These are phyloP conservation scores for Phanerochaete carnosa DNA, from an alignment of 768 basidiomycete species.

Conservation along the genomic window DNA sequence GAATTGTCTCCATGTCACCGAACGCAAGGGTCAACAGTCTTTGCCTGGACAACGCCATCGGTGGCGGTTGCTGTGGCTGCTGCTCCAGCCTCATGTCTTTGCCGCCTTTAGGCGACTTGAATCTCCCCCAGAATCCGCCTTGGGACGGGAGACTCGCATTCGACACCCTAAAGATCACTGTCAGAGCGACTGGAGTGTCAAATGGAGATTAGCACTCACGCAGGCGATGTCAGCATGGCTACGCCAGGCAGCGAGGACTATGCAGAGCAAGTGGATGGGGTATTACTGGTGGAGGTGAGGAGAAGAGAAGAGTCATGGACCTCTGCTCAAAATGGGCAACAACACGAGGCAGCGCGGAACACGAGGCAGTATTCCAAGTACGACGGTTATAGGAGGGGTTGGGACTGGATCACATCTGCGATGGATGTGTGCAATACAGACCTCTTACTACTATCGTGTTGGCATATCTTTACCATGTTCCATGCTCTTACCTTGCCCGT, in stretches of 20 bases:
- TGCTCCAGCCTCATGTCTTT: constrained; percentile 62
- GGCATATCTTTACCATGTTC: background rate
- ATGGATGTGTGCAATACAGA: background rate
- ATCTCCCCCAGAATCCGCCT: constrained; percentile 54
- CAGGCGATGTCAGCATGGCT: constrained; percentile 77
- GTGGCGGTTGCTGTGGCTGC: constrained; percentile 31
- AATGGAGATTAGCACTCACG: constrained; percentile 30
- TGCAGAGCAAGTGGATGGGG: constrained; percentile 1
- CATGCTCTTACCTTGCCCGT: background rate
- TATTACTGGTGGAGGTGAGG: constrained; percentile 9
- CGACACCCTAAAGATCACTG: constrained; percentile 46
- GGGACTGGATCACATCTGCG: background rate
- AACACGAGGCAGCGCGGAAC: constrained; percentile 23
- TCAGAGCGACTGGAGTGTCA: constrained; percentile 13
- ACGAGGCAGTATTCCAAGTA: constrained; percentile 24
- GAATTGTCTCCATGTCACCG: constrained; percentile 84
- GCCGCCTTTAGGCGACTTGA: constrained; percentile 45
- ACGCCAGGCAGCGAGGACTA: constrained; percentile 13
- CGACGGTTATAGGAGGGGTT: background rate
- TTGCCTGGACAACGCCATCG: constrained; percentile 70
- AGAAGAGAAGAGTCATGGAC: constrained; percentile 8
- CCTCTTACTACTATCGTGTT: background rate
- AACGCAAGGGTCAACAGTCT: constrained; percentile 79
- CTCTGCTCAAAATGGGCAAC: constrained; percentile 9
- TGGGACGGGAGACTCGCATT: constrained; percentile 53